phyloP scores from a whole-genome alignment of 2,329 filamentous ascomycete species.

The Ilyonectria robusta region DNA sequence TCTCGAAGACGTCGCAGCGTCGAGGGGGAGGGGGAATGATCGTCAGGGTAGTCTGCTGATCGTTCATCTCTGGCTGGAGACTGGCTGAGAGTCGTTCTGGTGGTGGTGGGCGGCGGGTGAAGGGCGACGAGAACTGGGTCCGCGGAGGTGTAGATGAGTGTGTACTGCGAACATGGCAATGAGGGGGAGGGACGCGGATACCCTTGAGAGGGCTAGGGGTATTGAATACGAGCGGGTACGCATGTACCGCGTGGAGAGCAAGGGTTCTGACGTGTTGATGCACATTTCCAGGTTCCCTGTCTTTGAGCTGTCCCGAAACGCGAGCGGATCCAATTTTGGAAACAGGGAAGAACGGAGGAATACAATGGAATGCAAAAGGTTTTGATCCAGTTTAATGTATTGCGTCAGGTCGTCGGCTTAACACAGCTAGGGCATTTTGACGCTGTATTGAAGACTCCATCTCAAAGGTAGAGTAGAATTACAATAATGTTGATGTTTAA shows the following conservation, averaged over 20 bases:
- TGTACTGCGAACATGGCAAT: neutral
- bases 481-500: too few species aligned
- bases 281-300: neutral
- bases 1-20: slow-evolving; percentile 22
- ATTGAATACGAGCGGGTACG: neutral
- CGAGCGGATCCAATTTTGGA: slow-evolving; percentile 5
- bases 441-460: too few species aligned
- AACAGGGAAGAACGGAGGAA: neutral
- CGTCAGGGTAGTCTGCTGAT: slow-evolving; percentile 37
- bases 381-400: too few species aligned
- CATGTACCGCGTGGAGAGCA: neutral
- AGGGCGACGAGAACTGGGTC: slow-evolving; percentile 1
- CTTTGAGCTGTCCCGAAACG: neutral
- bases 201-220: neutral
- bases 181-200: neutral
- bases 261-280: slow-evolving; percentile 8
- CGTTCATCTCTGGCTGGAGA: slow-evolving; percentile 15
- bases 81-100: slow-evolving; percentile 19
- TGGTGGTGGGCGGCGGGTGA: slow-evolving; percentile 22
- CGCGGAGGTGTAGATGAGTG: neutral
- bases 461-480: too few species aligned
- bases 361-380: too few species aligned
- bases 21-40: slow-evolving; percentile 22
- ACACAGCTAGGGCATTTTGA: too few species aligned
- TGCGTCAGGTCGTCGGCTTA: too few species aligned